These are phyloP conservation scores for Nitzschia sp. DNA, from an alignment of 108 stramenopile genomes.

Conservation along the genomic window DNA sequence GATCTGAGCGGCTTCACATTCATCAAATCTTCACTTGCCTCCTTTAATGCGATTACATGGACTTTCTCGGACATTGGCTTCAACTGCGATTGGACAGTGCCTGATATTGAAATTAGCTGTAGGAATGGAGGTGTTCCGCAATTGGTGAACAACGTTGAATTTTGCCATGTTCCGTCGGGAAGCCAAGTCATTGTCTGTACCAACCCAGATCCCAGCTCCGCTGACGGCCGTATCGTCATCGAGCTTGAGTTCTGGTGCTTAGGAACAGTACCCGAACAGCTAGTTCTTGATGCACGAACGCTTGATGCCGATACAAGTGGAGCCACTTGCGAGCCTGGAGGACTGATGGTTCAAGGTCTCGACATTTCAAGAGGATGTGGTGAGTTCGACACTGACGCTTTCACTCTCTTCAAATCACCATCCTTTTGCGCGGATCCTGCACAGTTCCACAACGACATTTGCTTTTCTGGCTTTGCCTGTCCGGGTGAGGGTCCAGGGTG, in stretches of 20 bases:
- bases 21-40: background rate
- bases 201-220: background rate
- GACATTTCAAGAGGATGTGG: conserved; percentile 9
- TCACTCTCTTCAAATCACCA: conserved; percentile 1
- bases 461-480: conserved; percentile 5
- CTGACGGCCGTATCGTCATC: background rate
- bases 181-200: conserved; percentile 5
- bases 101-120: conserved; percentile 14
- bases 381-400: background rate
- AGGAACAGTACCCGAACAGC: conserved; percentile 6
- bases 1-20: conserved; percentile 1
- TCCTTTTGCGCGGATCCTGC: background rate
- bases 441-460: background rate
- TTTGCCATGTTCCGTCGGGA: background rate
- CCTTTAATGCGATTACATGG: conserved; percentile 11
- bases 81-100: conserved; percentile 1
- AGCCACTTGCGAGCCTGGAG: background rate
- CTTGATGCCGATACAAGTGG: background rate
- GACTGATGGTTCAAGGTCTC: conserved; percentile 5
- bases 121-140: background rate
- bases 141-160: background rate
- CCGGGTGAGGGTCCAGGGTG: background rate
- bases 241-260: conserved; percentile 8
- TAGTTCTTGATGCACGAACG: background rate
- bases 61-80: conserved; percentile 11